phyloP scores from a whole-genome alignment of 352 stramenopile genomes.

The Globisporangium rhizosaccharum region DNA sequence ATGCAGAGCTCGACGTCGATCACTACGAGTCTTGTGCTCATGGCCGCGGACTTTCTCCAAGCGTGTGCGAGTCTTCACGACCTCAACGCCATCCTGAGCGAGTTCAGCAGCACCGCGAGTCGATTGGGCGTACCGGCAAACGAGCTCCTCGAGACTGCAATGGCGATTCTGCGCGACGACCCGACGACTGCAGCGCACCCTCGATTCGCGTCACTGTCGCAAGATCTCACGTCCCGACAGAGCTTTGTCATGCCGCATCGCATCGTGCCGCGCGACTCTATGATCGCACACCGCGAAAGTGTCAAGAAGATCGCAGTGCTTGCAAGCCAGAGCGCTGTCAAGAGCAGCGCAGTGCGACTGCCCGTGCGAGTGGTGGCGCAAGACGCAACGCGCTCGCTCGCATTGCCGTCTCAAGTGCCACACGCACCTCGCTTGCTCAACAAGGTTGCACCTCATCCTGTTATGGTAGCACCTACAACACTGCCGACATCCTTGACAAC shows the following conservation, averaged over 20 bases:
- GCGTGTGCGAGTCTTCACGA: conserved; percentile 28
- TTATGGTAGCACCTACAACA: background rate
- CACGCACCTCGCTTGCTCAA: background rate
- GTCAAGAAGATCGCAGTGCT: no score
- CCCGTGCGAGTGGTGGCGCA: no score
- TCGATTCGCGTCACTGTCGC: background rate
- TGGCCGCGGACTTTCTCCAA: conserved; percentile 30
- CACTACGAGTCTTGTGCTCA: conserved; percentile 22
- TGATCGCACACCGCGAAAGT: no score
- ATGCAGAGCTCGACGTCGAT: conserved; percentile 20
- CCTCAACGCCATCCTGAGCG: conserved; percentile 11
- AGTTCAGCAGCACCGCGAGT: background rate
- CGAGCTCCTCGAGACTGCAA: background rate
- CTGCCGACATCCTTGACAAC: background rate
- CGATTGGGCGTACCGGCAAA: background rate
- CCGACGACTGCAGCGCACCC: background rate
- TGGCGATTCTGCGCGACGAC: background rate
- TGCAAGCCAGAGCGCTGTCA: no score
- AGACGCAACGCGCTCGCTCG: no score
- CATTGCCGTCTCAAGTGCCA: no score
- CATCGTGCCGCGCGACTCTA: no score
- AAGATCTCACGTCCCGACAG: background rate
- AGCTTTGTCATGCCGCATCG: no score
- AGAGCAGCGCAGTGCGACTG: no score
- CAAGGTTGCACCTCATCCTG: no score